Percentiles rank a stretch among this genome's conserved stretches.
phyloP scores from a whole-genome alignment of 1,284 basidiomycete genomes.

The Malassezia slooffiae region DNA sequence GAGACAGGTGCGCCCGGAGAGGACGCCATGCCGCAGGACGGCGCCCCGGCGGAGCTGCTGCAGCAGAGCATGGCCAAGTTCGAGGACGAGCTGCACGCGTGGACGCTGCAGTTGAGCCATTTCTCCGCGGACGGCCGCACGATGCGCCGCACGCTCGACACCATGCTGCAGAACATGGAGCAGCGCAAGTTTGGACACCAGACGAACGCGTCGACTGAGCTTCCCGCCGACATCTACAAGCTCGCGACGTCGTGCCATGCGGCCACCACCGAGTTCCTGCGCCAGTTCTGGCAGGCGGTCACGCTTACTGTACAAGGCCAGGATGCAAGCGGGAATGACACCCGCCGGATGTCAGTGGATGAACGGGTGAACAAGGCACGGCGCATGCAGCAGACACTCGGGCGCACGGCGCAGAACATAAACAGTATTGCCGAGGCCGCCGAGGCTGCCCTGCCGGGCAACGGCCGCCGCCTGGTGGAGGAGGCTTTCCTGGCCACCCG shows the following conservation, averaged over 20 bases:
- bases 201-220: conserved; percentile 21
- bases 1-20: conserved; percentile 23
- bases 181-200: conserved; percentile 3
- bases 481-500: conserved; percentile 7
- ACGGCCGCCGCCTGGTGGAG: conserved; percentile 2
- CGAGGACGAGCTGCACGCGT: neutral
- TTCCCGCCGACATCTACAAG: conserved; percentile 65
- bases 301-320: conserved; percentile 54
- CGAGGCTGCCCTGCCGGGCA: conserved; percentile 4
- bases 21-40: conserved; percentile 26
- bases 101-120: conserved; percentile 3
- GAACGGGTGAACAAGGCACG: conserved; percentile 4
- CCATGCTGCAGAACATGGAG: conserved; percentile 16
- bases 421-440: conserved; percentile 2
- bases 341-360: too few relatives aligned
- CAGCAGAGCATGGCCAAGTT: neutral
- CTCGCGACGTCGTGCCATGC: conserved; percentile 81
- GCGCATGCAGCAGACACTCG: conserved; percentile 2
- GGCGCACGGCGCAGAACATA: neutral
- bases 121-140: neutral
- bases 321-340: neutral
- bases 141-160: conserved; percentile 4
- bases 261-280: conserved; percentile 83
- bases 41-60: neutral
- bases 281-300: conserved; percentile 85